A percentile compares a stretch with the other conserved stretches of the same genome.
Evolutionary conservation across 2,329 filamentous ascomycete species (phyloP).

Genomic region (Lecanicillium sp.): DNA sequence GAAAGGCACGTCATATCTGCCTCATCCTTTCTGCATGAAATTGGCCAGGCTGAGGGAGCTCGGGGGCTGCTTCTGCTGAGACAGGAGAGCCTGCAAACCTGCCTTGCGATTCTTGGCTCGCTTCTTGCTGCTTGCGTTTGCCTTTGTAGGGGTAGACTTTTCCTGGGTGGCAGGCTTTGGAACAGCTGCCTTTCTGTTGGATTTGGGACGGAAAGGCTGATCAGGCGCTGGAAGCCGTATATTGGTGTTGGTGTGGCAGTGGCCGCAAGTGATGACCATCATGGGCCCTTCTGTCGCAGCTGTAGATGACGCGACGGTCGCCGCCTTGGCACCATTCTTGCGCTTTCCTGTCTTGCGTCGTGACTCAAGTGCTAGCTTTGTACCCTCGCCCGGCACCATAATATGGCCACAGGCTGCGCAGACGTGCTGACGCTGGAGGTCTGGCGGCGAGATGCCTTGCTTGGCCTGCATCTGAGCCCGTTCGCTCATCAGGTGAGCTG

Average conservation of each 20-base stretch:
- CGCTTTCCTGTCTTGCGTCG: constrained; percentile 7
- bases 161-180: constrained; percentile 7
- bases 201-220: constrained; percentile 17
- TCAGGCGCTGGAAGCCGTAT: constrained; percentile 31
- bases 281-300: constrained; percentile 24
- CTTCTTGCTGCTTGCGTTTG: constrained; percentile 56
- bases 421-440: constrained; percentile 44
- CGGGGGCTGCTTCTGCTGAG: constrained; percentile 36
- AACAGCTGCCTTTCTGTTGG: constrained; percentile 13
- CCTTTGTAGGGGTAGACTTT: constrained; percentile 28
- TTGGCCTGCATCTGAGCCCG: constrained; percentile 42
- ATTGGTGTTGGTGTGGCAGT: constrained; percentile 35
- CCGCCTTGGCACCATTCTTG: neutral
- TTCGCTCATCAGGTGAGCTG: constrained; percentile 51
- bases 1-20: too few relatives aligned
- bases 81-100: constrained; percentile 58
- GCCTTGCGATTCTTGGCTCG: constrained; percentile 58
- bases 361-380: constrained; percentile 29
- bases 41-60: constrained; percentile 45
- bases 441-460: constrained; percentile 34
- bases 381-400: constrained; percentile 43
- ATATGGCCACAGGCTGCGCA: constrained; percentile 57
- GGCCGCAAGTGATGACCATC: constrained; percentile 32
- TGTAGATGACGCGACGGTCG: neutral
- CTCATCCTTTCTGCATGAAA: constrained; percentile 33